Percentiles rank a stretch among this genome's conserved stretches.
Evolutionary conservation across 495 filamentous ascomycete species (phyloP).

Genomic region (Tuber magnatum): DNA sequence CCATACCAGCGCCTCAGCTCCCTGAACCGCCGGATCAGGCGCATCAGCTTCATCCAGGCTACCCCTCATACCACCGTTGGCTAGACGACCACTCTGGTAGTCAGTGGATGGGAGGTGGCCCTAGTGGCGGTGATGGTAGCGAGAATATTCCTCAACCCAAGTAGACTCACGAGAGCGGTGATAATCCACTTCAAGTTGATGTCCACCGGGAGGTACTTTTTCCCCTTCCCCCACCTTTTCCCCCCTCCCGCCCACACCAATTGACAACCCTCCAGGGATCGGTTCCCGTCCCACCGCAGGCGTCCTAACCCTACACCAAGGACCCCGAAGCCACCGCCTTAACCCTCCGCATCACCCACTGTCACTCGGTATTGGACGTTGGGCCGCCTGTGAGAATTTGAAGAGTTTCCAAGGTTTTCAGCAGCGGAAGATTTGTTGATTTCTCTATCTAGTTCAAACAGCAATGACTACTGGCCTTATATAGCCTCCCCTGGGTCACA

Average conservation of each 20-base stretch:
- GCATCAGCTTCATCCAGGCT: slow-evolving; percentile 56
- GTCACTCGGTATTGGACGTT: slow-evolving; percentile 37
- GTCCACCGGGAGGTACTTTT: slow-evolving; percentile 34
- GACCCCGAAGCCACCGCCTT: slow-evolving; percentile 51
- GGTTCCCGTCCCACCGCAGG: slow-evolving; percentile 51
- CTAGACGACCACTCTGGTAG: too few relatives aligned
- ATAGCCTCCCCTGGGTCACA: too few relatives aligned
- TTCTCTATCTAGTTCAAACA: too few relatives aligned
- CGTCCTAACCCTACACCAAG: slow-evolving; percentile 45
- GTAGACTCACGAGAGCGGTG: slow-evolving; percentile 48
- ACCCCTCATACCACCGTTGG: slow-evolving; percentile 50
- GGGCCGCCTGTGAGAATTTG: too few relatives aligned
- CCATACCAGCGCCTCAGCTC: slow-evolving; percentile 66
- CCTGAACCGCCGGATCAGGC: slow-evolving; percentile 59
- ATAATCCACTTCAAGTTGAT: slow-evolving; percentile 50
- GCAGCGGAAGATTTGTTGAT: too few relatives aligned
- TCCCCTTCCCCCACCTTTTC: not conserved
- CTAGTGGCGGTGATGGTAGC: slow-evolving; percentile 36
- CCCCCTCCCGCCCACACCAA: not conserved
- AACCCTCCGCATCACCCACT: slow-evolving; percentile 53
- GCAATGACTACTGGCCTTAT: too few relatives aligned
- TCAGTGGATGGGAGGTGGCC: slow-evolving; percentile 46
- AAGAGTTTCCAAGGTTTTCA: too few relatives aligned
- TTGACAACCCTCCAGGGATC: slow-evolving; percentile 24
- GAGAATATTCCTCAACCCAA: slow-evolving; percentile 53